A percentile compares a stretch with the other conserved stretches of the same genome.
Evolutionary conservation across 2,329 filamentous ascomycete species (phyloP).

Genomic region (Fusarium mangiferae): DNA sequence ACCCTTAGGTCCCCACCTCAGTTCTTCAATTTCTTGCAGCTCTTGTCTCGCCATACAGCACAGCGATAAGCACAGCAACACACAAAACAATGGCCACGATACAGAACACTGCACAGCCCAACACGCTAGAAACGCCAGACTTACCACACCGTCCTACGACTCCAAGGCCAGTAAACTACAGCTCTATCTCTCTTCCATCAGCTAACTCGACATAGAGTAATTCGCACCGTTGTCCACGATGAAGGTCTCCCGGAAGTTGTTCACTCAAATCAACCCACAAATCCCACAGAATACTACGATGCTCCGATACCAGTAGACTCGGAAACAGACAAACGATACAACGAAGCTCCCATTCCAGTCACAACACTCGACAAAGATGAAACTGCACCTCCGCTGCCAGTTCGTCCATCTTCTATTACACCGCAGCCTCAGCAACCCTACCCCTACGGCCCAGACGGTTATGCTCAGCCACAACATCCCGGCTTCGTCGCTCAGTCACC

Average conservation of each 20-base stretch:
- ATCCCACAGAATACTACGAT: constrained; percentile 6
- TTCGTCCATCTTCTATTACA: neutral
- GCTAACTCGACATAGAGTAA: constrained; percentile 11
- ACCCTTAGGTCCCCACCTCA: neutral
- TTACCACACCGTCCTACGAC: neutral
- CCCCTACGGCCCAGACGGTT: neutral
- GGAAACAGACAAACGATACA: constrained; percentile 11
- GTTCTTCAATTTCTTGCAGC: neutral
- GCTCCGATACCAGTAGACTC: constrained; percentile 34
- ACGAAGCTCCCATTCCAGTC: constrained; percentile 16
- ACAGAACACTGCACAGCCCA: neutral
- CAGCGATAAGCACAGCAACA: neutral
- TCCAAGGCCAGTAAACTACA: neutral
- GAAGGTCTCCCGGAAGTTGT: constrained; percentile 37
- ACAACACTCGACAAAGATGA: neutral
- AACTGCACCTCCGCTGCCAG: constrained; percentile 5
- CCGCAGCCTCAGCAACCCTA: neutral
- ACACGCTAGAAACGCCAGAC: neutral
- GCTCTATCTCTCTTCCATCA: fast-evolving
- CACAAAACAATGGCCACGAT: neutral
- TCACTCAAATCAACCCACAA: neutral
- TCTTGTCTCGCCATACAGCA: neutral
- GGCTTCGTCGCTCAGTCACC: neutral
- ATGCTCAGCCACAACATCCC: neutral
- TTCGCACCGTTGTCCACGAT: constrained; percentile 20